These are phyloP conservation scores for Euphrasia arctica DNA, from an alignment of 305 asterid species.

Conservation along the genomic window DNA sequence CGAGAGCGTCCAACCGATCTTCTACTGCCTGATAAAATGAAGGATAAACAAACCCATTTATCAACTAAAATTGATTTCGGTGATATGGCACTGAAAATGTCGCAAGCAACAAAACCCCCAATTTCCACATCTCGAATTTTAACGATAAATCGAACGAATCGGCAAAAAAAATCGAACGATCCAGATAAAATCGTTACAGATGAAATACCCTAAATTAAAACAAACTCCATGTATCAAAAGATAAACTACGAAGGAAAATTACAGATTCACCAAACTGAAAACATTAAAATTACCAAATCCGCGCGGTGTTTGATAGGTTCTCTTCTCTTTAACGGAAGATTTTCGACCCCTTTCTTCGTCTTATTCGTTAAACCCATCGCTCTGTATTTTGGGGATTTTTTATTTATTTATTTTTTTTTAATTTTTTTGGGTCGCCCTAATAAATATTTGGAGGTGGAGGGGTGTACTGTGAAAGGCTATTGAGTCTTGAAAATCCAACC, in stretches of 20 bases:
- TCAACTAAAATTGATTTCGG: background rate
- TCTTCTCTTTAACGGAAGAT: slow-evolving; percentile 18
- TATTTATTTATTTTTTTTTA: background rate
- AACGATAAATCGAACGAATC: background rate
- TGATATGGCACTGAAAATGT: background rate
- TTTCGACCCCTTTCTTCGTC: slow-evolving; percentile 17
- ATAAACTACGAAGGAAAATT: too few species aligned
- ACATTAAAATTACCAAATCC: slow-evolving; percentile 15
- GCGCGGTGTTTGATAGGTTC: slow-evolving; percentile 34
- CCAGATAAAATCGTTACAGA: too few species aligned
- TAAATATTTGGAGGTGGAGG: background rate
- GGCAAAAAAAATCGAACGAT: background rate
- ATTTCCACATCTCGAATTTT: too few species aligned
- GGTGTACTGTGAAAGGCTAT: too few species aligned
- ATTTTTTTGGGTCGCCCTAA: slow-evolving; percentile 7
- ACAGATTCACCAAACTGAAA: too few species aligned
- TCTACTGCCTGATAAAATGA: background rate
- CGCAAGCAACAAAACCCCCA: background rate
- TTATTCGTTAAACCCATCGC: slow-evolving; percentile 25
- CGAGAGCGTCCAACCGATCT: background rate
- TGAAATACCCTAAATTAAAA: background rate
- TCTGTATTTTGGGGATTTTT: background rate
- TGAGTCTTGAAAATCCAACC: background rate
- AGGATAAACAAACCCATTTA: background rate
- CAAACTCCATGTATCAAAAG: too few species aligned